Evolutionary conservation across 495 filamentous ascomycete species (phyloP).

Genomic region (Thermothielavioides terrestris): DNA sequence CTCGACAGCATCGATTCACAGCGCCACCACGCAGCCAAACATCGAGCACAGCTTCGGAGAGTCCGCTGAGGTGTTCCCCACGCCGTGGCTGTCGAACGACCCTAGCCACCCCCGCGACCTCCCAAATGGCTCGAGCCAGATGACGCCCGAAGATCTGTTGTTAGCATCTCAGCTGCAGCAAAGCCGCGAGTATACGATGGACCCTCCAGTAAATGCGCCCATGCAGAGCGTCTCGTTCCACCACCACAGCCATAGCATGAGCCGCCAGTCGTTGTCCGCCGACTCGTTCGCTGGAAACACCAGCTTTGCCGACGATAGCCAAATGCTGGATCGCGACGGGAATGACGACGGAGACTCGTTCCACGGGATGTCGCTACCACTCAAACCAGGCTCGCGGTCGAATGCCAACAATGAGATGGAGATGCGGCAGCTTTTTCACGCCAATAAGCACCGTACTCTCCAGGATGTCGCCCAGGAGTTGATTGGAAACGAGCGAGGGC

Average conservation of each 20-base stretch:
- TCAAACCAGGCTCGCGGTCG: constrained; percentile 55
- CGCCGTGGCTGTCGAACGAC: constrained; percentile 45
- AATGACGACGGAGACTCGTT: constrained; percentile 56
- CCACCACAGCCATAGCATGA: constrained; percentile 40
- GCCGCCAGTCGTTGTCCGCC: constrained; percentile 41
- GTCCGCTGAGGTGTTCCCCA: constrained; percentile 44
- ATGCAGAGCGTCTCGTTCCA: constrained; percentile 43
- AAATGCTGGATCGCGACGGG: constrained; percentile 58
- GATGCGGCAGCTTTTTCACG: constrained; percentile 70
- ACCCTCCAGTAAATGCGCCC: constrained; percentile 43
- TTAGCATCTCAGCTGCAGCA: constrained; percentile 50
- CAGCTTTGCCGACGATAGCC: constrained; percentile 60
- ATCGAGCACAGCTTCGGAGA: constrained; percentile 50
- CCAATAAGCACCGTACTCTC: constrained; percentile 64
- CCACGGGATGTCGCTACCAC: constrained; percentile 38
- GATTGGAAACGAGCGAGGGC: constrained; percentile 50
- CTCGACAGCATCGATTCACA: constrained; percentile 77
- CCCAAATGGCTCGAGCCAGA: constrained; percentile 24
- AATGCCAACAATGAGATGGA: constrained; percentile 87
- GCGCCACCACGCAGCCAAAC: constrained; percentile 56
- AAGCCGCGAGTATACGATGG: constrained; percentile 42
- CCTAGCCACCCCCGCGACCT: constrained; percentile 40
- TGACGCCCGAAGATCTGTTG: constrained; percentile 61
- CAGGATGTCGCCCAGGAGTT: constrained; percentile 77
- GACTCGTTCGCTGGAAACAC: constrained; percentile 49